Evolutionary conservation across 345 rosid species (phyloP).

Genomic region (Aegle marmelos): DNA sequence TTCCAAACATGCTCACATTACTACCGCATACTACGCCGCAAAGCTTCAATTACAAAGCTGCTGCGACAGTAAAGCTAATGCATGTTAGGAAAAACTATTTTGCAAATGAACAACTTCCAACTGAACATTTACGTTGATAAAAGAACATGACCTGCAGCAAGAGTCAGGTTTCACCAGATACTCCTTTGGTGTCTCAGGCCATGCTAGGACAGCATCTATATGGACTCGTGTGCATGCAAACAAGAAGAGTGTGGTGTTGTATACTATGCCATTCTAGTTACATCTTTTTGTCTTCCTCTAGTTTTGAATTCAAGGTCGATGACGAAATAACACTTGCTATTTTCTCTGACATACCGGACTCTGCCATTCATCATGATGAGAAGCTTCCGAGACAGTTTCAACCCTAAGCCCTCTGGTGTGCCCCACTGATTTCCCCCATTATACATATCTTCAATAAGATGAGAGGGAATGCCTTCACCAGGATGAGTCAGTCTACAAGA

Average conservation of each 20-base stretch:
- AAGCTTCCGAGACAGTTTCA: constrained; percentile 50
- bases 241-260: not conserved
- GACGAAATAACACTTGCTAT: constrained; percentile 45
- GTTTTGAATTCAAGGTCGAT: constrained; percentile 48
- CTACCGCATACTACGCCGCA: not conserved
- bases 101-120: not conserved
- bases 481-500: constrained; percentile 68
- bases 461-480: constrained; percentile 64
- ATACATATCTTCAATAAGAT: constrained; percentile 59
- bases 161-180: not conserved
- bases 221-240: not conserved
- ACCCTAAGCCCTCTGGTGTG: constrained; percentile 54
- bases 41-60: not conserved
- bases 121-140: not conserved
- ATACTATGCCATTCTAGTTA: constrained; percentile 7
- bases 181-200: not conserved
- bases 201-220: too few species aligned
- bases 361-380: constrained; percentile 57
- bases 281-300: constrained; percentile 22
- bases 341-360: constrained; percentile 50
- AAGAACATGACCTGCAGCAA: not conserved
- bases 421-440: constrained; percentile 42
- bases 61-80: not conserved
- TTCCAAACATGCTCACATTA: too few species aligned
- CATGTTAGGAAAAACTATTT: not conserved